These are phyloP conservation scores for Agastache rugosa DNA, from an alignment of 257 asterid genomes.

Conservation along the genomic window DNA sequence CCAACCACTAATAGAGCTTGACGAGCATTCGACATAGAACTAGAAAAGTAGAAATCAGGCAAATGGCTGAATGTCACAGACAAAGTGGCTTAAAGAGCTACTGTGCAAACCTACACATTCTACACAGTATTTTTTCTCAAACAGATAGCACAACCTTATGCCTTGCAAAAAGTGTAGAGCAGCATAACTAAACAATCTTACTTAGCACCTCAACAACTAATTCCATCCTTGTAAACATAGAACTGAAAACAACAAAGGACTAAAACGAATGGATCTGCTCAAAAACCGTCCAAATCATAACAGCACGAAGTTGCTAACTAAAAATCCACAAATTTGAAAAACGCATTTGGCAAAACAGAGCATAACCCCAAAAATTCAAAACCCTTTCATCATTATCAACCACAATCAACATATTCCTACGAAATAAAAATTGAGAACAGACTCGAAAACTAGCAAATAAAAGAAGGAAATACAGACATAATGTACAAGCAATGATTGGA, in stretches of 20 bases:
- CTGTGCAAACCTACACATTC: conserved; percentile 1
- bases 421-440: not conserved
- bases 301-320: not conserved
- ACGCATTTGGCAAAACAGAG: not conserved
- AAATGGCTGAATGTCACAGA: not conserved
- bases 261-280: not conserved
- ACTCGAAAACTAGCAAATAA: not conserved
- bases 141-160: not conserved
- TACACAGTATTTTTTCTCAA: not conserved
- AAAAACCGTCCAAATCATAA: not conserved
- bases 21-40: not conserved
- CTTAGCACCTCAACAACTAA: not conserved
- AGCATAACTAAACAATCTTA: not conserved
- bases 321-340: not conserved
- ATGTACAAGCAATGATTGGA: not conserved
- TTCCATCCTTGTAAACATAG: not conserved
- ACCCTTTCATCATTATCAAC: not conserved
- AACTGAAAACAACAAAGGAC: not conserved
- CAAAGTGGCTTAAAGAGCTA: not conserved
- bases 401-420: conserved; percentile 13
- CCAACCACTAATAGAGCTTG: not conserved
- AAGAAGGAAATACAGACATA: not conserved
- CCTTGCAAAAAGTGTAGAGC: not conserved
- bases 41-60: not conserved
- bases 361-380: not conserved